Conservation (phyloP, 345 rosid species). For the Populus deltoides region DNA sequence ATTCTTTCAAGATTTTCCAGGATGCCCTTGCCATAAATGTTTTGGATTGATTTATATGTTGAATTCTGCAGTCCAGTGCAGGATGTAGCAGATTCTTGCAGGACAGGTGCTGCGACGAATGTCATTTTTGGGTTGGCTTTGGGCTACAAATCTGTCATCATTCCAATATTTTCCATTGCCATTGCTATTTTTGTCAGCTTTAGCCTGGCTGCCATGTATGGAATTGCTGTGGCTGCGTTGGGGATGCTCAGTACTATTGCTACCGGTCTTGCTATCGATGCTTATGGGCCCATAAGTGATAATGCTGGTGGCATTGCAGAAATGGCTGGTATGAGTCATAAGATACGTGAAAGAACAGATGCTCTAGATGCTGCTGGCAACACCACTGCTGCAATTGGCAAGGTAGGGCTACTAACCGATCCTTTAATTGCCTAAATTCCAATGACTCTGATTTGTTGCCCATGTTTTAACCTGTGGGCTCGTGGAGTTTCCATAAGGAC, state of each 20-base stretch:
- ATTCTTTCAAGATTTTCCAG: not conserved
- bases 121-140: slow-evolving; percentile 67
- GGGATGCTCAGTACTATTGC: slow-evolving; percentile 76
- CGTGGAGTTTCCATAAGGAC: not conserved
- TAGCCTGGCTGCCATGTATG: slow-evolving; percentile 74
- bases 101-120: slow-evolving; percentile 67
- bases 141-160: slow-evolving; percentile 66
- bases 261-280: slow-evolving; percentile 62
- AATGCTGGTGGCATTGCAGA: slow-evolving; percentile 69
- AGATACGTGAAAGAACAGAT: slow-evolving; percentile 56
- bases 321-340: slow-evolving; percentile 70
- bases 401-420: slow-evolving; percentile 27
- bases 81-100: slow-evolving; percentile 70
- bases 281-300: slow-evolving; percentile 71
- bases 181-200: slow-evolving; percentile 57
- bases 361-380: slow-evolving; percentile 72
- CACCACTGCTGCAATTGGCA: slow-evolving; percentile 77
- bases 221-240: slow-evolving; percentile 60
- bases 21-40: not conserved
- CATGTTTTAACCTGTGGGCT: not conserved
- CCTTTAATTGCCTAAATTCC: not conserved
- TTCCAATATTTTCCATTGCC: slow-evolving; percentile 65
- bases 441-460: not conserved
- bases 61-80: slow-evolving; percentile 51
- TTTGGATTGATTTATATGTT: not conserved